These are phyloP conservation scores for Osmanthus fragrans DNA, from an alignment of 257 asterid genomes.

Conservation along the genomic window DNA sequence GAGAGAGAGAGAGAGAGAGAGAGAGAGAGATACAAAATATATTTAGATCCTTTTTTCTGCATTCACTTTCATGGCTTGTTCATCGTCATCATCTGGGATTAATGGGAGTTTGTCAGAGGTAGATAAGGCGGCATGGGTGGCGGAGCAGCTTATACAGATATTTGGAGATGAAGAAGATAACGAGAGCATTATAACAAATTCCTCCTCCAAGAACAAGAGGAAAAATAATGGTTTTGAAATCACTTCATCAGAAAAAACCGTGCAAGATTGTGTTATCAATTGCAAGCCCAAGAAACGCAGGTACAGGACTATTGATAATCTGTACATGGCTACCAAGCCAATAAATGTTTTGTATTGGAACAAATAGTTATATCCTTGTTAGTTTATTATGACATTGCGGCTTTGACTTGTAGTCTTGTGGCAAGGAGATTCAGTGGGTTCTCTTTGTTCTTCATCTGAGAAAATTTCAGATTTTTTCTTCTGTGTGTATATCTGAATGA, in stretches of 20 bases:
- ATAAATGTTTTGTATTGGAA: slow-evolving; percentile 10
- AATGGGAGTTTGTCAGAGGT: not conserved
- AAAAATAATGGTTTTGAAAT: not conserved
- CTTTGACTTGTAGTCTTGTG: not conserved
- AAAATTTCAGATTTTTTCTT: too few species aligned
- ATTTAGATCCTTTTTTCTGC: too few species aligned
- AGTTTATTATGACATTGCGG: not conserved
- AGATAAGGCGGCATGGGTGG: not conserved
- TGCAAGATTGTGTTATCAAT: not conserved
- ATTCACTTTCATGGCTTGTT: too few species aligned
- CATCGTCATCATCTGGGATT: too few species aligned
- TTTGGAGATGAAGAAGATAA: slow-evolving; percentile 20
- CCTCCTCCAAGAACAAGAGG: slow-evolving; percentile 1
- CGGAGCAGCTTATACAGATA: slow-evolving; percentile 10
- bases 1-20: too few species aligned
- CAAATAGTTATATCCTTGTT: not conserved
- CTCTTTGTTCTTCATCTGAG: not conserved
- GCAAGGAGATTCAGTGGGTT: not conserved
- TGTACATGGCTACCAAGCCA: slow-evolving; percentile 40
- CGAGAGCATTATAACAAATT: not conserved
- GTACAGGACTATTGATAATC: slow-evolving; percentile 33
- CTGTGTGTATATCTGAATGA: too few species aligned
- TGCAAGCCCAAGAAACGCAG: slow-evolving; percentile 22
- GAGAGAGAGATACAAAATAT: too few species aligned
- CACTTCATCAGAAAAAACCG: not conserved